Percentiles rank a stretch among this genome's conserved stretches.
Conservation (phyloP, 1,284 basidiomycete genomes). For the Ceratobasidium sp. region DNA sequence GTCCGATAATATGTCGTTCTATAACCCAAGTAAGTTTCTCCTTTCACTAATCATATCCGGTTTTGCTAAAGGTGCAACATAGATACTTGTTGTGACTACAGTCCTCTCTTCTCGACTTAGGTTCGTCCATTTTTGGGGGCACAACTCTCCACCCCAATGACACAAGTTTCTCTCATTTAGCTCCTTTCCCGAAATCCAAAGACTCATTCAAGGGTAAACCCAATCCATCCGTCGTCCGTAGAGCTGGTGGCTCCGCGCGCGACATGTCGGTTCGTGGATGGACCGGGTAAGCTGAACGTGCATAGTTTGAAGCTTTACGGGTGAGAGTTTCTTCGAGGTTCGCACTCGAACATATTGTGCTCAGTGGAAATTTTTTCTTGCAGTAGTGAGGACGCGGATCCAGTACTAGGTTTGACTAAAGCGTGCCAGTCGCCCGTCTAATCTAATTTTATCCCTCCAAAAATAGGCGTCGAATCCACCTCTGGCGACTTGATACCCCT, state of each 20-base stretch:
- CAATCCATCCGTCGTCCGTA: background rate
- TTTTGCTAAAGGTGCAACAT: too few relatives aligned
- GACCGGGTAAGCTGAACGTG: background rate
- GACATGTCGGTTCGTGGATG: conserved; percentile 23
- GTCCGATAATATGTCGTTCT: background rate
- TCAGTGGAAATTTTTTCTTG: background rate
- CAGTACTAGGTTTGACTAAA: conserved; percentile 6
- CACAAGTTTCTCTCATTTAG: too few relatives aligned
- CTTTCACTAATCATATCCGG: too few relatives aligned
- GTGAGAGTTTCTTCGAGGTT: conserved; percentile 11
- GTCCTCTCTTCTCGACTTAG: too few relatives aligned
- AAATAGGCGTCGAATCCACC: conserved; percentile 9
- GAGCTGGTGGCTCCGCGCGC: conserved; percentile 7
- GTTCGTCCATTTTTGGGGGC: too few relatives aligned
- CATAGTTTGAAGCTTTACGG: conserved; percentile 10
- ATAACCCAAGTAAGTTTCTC: conserved; percentile 2
- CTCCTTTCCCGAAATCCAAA: too few relatives aligned
- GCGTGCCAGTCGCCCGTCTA: too few relatives aligned
- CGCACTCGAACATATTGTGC: too few relatives aligned
- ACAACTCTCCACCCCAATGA: too few relatives aligned
- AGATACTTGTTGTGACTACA: too few relatives aligned
- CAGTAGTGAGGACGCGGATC: conserved; percentile 17
- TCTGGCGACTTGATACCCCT: conserved; percentile 5
- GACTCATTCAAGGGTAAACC: background rate
- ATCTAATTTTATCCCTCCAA: background rate